These are phyloP conservation scores for Saturnispora sanitii DNA, from an alignment of 805 yeast genomes.

Conservation along the genomic window DNA sequence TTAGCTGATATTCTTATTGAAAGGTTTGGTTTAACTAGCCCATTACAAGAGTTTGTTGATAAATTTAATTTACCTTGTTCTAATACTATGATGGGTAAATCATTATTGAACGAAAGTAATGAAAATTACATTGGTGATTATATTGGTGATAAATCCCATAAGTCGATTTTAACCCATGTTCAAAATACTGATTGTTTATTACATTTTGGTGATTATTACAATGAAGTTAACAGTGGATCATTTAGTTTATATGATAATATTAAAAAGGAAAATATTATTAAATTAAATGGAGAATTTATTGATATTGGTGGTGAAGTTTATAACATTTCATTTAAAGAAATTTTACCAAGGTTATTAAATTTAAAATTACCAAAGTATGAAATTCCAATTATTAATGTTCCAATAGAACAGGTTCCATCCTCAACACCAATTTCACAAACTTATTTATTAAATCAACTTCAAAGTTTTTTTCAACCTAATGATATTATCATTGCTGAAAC, in stretches of 20 bases:
- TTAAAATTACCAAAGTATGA: constrained; percentile 11
- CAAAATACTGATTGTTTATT: constrained; percentile 59
- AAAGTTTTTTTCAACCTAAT: constrained; percentile 32
- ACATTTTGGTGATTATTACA: constrained; percentile 56
- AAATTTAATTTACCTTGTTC: constrained; percentile 44
- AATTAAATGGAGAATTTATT: constrained; percentile 45
- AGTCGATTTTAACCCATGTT: constrained; percentile 38
- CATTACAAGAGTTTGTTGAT: constrained; percentile 40
- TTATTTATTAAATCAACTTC: constrained; percentile 32
- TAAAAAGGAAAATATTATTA: constrained; percentile 33
- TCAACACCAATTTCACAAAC: constrained; percentile 38
- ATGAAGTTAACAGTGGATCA: constrained; percentile 64
- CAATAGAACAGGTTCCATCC: constrained; percentile 19
- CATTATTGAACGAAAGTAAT: constrained; percentile 60
- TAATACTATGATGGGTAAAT: constrained; percentile 61
- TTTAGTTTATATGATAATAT: constrained; percentile 38
- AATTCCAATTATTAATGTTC: constrained; percentile 9
- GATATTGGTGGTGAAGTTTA: constrained; percentile 33
- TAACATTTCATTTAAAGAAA: constrained; percentile 38
- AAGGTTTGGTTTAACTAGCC: constrained; percentile 41
- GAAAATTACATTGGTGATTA: constrained; percentile 62
- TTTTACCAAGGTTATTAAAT: constrained; percentile 35
- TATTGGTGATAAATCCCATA: constrained; percentile 47
- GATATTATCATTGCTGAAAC: constrained; percentile 77
- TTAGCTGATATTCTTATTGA: constrained; percentile 63